Percentiles rank a stretch among this genome's conserved stretches.
Conservation (phyloP, 345 rosid species). For the Angophora floribunda region DNA sequence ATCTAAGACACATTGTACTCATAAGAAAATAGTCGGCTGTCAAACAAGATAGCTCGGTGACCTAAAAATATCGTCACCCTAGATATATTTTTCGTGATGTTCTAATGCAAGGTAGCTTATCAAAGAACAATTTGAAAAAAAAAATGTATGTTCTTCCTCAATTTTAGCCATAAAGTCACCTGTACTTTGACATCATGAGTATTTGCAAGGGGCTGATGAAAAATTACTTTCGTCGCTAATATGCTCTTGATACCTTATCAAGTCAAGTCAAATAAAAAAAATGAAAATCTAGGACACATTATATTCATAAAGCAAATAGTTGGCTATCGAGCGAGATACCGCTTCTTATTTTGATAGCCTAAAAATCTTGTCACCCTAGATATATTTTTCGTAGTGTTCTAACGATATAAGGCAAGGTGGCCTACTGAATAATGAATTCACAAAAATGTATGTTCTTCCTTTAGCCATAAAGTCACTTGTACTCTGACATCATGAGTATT, state of each 20-base stretch:
- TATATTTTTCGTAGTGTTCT: background rate
- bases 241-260: too few species aligned
- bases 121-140: background rate
- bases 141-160: background rate
- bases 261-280: too few species aligned
- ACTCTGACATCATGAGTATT: accelerated
- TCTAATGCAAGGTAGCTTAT: background rate
- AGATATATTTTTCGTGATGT: background rate
- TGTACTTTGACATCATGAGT: accelerated
- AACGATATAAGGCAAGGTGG: background rate
- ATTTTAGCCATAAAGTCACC: background rate
- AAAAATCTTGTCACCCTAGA: background rate
- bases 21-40: background rate
- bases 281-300: background rate
- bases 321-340: too few species aligned
- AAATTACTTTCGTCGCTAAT: too few species aligned
- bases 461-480: background rate
- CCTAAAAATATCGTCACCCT: background rate
- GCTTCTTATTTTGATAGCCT: background rate
- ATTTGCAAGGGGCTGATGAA: background rate
- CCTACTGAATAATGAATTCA: background rate
- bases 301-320: too few species aligned
- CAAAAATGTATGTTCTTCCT: background rate
- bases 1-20: background rate
- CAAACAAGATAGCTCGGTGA: background rate